A percentile compares a stretch with the other conserved stretches of the same genome.
Evolutionary conservation across 805 yeast genomes (phyloP).

Genomic region (Ogataea henricii): DNA sequence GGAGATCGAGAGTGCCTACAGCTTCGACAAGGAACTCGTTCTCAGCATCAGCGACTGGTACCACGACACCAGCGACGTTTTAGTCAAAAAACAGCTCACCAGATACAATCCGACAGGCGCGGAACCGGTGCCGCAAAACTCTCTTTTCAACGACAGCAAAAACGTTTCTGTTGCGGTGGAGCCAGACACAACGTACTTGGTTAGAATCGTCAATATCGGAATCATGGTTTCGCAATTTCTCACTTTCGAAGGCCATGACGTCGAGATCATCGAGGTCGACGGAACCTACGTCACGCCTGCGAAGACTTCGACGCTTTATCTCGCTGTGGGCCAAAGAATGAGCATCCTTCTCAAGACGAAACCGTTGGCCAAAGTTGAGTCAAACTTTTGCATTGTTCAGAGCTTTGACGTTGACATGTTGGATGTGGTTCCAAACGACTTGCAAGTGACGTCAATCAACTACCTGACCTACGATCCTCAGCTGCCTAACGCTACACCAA

Average conservation of each 20-base stretch:
- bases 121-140: constrained; percentile 74
- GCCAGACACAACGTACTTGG: constrained; percentile 61
- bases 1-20: constrained; percentile 47
- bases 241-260: constrained; percentile 67
- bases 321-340: constrained; percentile 83
- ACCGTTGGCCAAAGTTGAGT: constrained; percentile 24
- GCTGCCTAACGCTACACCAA: constrained; percentile 25
- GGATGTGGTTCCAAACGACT: constrained; percentile 63
- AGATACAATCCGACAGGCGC: constrained; percentile 83
- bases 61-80: constrained; percentile 51
- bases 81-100: constrained; percentile 51
- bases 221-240: constrained; percentile 74
- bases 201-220: constrained; percentile 68
- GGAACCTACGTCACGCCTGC: constrained; percentile 67
- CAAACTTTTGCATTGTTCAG: constrained; percentile 63
- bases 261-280: constrained; percentile 73
- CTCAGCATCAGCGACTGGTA: constrained; percentile 66
- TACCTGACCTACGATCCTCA: constrained; percentile 51
- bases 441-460: constrained; percentile 56
- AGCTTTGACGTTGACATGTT: constrained; percentile 66
- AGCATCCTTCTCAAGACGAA: constrained; percentile 67
- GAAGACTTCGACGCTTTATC: constrained; percentile 54
- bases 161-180: constrained; percentile 57
- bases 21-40: constrained; percentile 62
- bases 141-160: constrained; percentile 64